Conservation (phyloP, 148 eudicot species). For the Arctostaphylos glauca region DNA sequence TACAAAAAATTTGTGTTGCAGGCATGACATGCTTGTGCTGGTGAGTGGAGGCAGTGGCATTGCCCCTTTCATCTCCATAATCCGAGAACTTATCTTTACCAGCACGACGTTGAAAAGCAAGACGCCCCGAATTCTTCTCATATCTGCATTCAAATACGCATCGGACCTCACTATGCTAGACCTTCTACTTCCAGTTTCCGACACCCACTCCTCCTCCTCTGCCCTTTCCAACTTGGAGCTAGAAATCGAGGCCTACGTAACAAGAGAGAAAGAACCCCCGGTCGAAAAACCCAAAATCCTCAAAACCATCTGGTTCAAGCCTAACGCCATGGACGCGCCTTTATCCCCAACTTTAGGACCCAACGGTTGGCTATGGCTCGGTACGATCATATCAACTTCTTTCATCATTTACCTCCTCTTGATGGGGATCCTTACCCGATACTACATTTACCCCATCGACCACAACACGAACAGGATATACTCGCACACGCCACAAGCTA, state of each 20-base stretch:
- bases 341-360: constrained; percentile 48
- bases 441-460: constrained; percentile 68
- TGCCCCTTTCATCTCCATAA: constrained; percentile 73
- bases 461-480: constrained; percentile 40
- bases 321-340: constrained; percentile 36
- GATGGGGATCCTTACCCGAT: constrained; percentile 56
- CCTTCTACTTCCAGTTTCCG: constrained; percentile 51
- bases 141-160: constrained; percentile 57
- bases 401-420: constrained; percentile 55
- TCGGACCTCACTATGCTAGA: constrained; percentile 54
- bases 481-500: constrained; percentile 29
- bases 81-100: constrained; percentile 51
- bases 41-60: constrained; percentile 91
- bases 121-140: constrained; percentile 47
- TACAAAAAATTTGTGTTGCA: constrained; percentile 18
- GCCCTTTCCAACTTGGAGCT: constrained; percentile 38
- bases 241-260: constrained; percentile 67
- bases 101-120: constrained; percentile 21
- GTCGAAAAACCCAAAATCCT: constrained; percentile 26
- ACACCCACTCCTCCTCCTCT: constrained; percentile 7
- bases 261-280: constrained; percentile 43
- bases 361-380: constrained; percentile 72
- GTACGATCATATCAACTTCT: constrained; percentile 55
- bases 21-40: constrained; percentile 70
- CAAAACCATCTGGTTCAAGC: constrained; percentile 46